Percentiles rank a stretch among this genome's conserved stretches.
phyloP scores from a whole-genome alignment of 2,329 filamentous ascomycete genomes.

The Colletotrichum sp. region DNA sequence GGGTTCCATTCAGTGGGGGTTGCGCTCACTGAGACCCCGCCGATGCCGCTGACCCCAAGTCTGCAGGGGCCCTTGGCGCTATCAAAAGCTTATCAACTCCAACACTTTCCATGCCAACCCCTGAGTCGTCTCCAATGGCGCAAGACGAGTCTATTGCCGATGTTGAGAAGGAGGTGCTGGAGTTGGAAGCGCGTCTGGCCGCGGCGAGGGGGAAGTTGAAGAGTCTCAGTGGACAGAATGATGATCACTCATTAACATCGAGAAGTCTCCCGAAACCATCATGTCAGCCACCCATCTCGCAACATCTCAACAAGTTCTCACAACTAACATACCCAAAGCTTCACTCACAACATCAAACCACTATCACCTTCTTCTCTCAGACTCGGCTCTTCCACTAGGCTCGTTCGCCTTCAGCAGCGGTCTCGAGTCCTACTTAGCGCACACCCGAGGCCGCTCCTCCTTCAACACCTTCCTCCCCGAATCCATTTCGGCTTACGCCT shows the following conservation, averaged over 20 bases:
- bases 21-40: background rate
- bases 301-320: constrained; percentile 9
- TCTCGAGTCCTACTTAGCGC: constrained; percentile 81
- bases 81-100: constrained; percentile 17
- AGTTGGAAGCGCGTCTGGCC: constrained; percentile 60
- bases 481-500: constrained; percentile 74
- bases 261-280: constrained; percentile 16
- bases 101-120: background rate
- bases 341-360: constrained; percentile 47
- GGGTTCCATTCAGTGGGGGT: background rate
- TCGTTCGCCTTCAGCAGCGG: constrained; percentile 89
- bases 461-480: constrained; percentile 73
- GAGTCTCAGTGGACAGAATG: constrained; percentile 36
- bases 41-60: constrained; percentile 5
- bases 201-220: constrained; percentile 50
- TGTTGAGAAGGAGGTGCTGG: constrained; percentile 59
- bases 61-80: constrained; percentile 5
- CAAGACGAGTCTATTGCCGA: constrained; percentile 25
- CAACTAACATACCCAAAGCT: background rate
- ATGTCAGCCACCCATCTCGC: constrained; percentile 22
- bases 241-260: background rate
- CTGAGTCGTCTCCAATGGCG: constrained; percentile 26
- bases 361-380: constrained; percentile 77
- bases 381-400: constrained; percentile 81
- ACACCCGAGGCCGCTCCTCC: constrained; percentile 54